phyloP scores from a whole-genome alignment of 176 grass and related monocot genomes.

The Oryza brachyantha region DNA sequence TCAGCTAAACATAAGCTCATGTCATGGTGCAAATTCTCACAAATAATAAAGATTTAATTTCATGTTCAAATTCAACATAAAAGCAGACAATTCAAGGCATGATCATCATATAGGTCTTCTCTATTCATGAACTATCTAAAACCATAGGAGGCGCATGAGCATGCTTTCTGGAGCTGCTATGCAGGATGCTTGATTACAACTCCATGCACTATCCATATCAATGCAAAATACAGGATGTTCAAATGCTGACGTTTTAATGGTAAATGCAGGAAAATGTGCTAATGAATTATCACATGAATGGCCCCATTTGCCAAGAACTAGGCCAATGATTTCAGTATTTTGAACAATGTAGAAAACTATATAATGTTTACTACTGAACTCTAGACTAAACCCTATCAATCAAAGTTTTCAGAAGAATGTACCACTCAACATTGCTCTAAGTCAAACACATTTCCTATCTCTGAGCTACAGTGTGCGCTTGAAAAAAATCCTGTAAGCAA shows the following conservation, averaged over 20 bases:
- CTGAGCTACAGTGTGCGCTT: background rate
- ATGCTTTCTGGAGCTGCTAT: background rate
- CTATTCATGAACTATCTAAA: constrained; percentile 2
- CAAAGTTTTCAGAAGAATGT: background rate
- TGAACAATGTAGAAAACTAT: background rate
- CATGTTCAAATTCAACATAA: background rate
- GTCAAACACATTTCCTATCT: background rate
- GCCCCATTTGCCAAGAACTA: background rate
- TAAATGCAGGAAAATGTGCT: no score
- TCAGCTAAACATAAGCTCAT: background rate
- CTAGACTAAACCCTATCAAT: background rate
- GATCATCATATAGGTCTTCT: background rate
- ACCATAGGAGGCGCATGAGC: background rate
- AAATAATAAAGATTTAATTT: background rate
- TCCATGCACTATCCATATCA: background rate
- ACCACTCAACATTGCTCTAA: background rate
- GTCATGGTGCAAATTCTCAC: background rate
- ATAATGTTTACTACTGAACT: no score
- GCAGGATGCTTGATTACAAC: constrained; percentile 1
- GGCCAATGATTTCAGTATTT: background rate
- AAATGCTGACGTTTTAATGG: background rate
- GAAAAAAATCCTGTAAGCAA: background rate
- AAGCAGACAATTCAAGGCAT: background rate
- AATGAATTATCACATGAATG: background rate
- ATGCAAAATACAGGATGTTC: background rate